phyloP scores from a whole-genome alignment of 495 filamentous ascomycete genomes.

The Articulospora tetracladia region DNA sequence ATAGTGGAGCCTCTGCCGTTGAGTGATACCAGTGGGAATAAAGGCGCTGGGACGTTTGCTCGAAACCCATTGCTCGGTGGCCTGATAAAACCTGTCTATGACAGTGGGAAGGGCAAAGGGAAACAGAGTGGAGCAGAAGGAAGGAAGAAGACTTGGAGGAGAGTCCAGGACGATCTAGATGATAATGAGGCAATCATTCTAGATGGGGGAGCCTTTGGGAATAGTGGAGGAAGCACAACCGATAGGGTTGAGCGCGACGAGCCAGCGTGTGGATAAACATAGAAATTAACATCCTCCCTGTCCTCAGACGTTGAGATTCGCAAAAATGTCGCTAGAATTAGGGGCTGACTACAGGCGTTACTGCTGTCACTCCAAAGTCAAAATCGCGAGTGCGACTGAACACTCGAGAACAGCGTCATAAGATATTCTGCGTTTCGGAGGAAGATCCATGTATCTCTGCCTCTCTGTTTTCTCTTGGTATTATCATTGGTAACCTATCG shows the following conservation, averaged over 20 bases:
- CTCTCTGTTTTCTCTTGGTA: no score
- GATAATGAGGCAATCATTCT: conserved; percentile 92
- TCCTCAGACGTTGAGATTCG: no score
- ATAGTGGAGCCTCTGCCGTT: conserved; percentile 20
- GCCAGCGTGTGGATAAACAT: conserved; percentile 39
- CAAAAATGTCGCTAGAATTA: no score
- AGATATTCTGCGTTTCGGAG: no score
- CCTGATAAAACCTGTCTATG: conserved; percentile 76
- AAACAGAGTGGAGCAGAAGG: conserved; percentile 15
- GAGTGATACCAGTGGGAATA: conserved; percentile 27
- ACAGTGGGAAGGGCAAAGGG: conserved; percentile 28
- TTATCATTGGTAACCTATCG: no score
- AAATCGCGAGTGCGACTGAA: no score
- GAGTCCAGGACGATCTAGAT: conserved; percentile 86
- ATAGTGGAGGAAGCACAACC: conserved; percentile 34
- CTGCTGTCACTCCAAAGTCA: no score
- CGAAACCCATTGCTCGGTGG: conserved; percentile 79
- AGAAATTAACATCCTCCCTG: background rate
- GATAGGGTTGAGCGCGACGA: conserved; percentile 38
- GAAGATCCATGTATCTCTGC: no score
- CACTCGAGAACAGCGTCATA: no score
- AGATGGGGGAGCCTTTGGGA: conserved; percentile 68
- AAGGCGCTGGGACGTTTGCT: conserved; percentile 64
- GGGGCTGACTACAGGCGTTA: no score
- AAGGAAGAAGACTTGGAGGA: conserved; percentile 65